Base-by-base conservation (phyloP, 305 asterid genomes). In the Fraxinus baroniana region DNA sequence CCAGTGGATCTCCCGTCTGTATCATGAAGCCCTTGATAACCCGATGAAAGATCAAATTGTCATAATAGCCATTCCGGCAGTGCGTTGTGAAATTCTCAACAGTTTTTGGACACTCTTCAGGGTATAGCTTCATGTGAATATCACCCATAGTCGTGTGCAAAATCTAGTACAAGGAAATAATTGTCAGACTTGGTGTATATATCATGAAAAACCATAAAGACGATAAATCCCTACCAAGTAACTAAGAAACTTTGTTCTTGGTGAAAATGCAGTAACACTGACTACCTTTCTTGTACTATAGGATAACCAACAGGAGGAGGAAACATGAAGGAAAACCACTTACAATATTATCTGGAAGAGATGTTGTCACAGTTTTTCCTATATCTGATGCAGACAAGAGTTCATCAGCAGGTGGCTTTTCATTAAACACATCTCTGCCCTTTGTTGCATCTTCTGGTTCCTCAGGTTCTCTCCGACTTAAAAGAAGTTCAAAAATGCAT, bases 81-180 rank as follows among this genome's bases (percentile, higher is more conserved):
- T 94, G 99, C 72, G 98, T 95, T 36, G 99, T 95, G 87, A 95
- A 94, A 88, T 95, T 95, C 89, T 95, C 98, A 83, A 95, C 97
- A 1, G 99, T 95, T 89, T 92, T 94, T 55, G 99, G 99, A 82
- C 99, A 95, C 88, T 95, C 99, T 88, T 95, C 99, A 76, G 99
- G 98, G 86, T 92, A 95, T 62, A 95, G 91, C 84, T 91, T 92
- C 91, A 95, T 88, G 88, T 95, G 98, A 83, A 94, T 88, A 86
- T 95, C 99, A 87, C 99, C 99, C 99, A 94, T 92, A 68, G 95
- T 94, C 68, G 97, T 94, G 87, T 95, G 99, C 89, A 95, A 62
- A 82, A 95, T 91, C 99, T 94, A 91, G 74, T 83, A 74, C 80
- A 66, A 41, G 24, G 39, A 83, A 87, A 55, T 74, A 22, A 72